Evolutionary conservation across 2,329 filamentous ascomycete genomes (phyloP).

Genomic region (Periconia digitata): DNA sequence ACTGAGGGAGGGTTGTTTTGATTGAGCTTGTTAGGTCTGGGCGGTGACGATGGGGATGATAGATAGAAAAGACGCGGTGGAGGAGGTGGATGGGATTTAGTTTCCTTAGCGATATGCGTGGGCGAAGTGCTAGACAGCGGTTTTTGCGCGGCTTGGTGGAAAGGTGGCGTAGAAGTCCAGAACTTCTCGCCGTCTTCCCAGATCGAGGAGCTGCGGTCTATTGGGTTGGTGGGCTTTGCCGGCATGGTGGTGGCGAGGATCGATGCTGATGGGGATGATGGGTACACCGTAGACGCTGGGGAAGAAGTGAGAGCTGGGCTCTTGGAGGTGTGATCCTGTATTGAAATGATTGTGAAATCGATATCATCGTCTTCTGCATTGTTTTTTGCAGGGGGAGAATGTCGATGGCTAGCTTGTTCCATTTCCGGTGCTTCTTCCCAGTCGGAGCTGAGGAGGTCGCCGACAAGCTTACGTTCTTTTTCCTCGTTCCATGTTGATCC

Average conservation of each 20-base stretch:
- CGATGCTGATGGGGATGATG: neutral
- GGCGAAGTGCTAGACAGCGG: neutral
- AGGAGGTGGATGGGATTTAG: slow-evolving; percentile 11
- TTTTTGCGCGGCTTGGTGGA: neutral
- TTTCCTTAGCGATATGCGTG: slow-evolving; percentile 17
- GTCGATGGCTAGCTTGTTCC: too few species aligned
- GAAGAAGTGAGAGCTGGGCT: neutral
- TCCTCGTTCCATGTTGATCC: slow-evolving; percentile 18
- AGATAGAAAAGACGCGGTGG: slow-evolving; percentile 16
- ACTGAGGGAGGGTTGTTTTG: too few species aligned
- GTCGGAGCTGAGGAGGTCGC: slow-evolving; percentile 22
- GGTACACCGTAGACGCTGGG: too few species aligned
- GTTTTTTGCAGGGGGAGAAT: too few species aligned
- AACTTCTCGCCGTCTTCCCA: slow-evolving; percentile 39
- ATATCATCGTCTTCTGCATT: too few species aligned
- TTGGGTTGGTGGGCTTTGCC: neutral
- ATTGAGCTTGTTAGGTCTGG: too few species aligned
- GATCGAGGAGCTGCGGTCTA: slow-evolving; percentile 21
- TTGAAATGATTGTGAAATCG: too few species aligned
- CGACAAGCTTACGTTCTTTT: slow-evolving; percentile 21
- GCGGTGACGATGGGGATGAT: neutral
- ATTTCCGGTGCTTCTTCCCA: slow-evolving; percentile 23
- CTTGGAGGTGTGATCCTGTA: too few species aligned
- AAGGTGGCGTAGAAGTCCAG: slow-evolving; percentile 24
- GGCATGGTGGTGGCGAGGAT: too few species aligned